Conservation (phyloP, 75 land plant species). For the Ceratopteris richardii region DNA sequence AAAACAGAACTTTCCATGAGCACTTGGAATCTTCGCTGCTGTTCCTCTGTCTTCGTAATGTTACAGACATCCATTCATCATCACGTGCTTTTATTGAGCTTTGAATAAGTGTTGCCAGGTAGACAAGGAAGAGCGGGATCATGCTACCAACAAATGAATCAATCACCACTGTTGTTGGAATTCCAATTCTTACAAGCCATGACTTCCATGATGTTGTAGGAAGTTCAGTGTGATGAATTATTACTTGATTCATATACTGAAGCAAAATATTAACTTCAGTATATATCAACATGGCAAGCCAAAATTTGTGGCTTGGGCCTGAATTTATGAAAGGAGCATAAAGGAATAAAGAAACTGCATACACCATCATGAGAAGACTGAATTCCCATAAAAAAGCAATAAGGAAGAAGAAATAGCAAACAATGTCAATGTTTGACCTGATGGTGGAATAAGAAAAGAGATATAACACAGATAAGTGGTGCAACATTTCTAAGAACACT, state of each 20-base stretch:
- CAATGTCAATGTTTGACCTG: constrained; percentile 71
- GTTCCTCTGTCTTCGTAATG: not conserved
- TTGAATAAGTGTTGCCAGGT: constrained; percentile 84
- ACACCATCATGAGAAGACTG: constrained; percentile 82
- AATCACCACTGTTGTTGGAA: constrained; percentile 47
- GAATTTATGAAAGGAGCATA: constrained; percentile 94
- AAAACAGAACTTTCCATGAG: constrained; percentile 21
- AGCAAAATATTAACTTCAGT: constrained; percentile 84
- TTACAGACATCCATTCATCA: constrained; percentile 69
- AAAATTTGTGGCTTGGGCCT: constrained; percentile 72
- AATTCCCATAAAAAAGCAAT: constrained; percentile 92
- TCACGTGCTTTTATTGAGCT: constrained; percentile 90
- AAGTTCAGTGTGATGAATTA: constrained; percentile 50
- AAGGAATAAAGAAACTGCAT: constrained; percentile 69
- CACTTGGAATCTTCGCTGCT: not conserved
- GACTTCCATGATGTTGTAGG: constrained; percentile 5
- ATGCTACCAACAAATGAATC: constrained; percentile 80
- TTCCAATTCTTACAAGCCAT: constrained; percentile 57
- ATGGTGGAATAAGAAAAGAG: constrained; percentile 58
- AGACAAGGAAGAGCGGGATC: constrained; percentile 84
- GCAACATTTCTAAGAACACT: constrained; percentile 22
- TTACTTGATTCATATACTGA: constrained; percentile 86
- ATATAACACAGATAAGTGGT: constrained; percentile 51
- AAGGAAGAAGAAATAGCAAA: constrained; percentile 88
- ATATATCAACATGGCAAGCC: constrained; percentile 86